Conservation (phyloP, 202 grass and related monocot species). For the Dendrocalamus latiflorus region DNA sequence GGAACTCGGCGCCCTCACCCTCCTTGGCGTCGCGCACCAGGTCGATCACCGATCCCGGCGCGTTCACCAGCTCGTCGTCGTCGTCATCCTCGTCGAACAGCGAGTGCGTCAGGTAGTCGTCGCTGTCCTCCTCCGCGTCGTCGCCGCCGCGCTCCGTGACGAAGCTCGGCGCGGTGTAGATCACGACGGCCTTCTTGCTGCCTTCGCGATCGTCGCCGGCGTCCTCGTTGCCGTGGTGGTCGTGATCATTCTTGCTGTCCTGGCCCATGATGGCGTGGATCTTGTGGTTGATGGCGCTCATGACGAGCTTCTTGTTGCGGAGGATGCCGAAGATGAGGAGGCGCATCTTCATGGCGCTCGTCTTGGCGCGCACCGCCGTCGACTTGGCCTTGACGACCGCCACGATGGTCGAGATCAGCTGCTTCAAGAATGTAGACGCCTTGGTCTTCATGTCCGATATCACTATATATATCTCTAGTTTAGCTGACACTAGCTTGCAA, state of each 20-base stretch:
- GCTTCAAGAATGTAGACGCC: constrained; percentile 66
- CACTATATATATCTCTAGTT: not conserved
- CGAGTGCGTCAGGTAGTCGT: constrained; percentile 62
- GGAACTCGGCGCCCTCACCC: constrained; percentile 45
- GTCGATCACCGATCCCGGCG: constrained; percentile 76
- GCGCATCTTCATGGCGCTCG: constrained; percentile 65
- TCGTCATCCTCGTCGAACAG: constrained; percentile 48
- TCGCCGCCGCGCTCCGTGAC: constrained; percentile 25
- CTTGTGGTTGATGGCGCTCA: constrained; percentile 73
- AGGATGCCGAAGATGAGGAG: constrained; percentile 68
- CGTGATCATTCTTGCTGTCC: not conserved
- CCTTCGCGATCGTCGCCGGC: not conserved
- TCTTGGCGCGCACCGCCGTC: constrained; percentile 65
- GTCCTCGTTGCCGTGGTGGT: not conserved
- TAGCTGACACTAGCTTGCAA: not conserved
- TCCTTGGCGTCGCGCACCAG: constrained; percentile 59
- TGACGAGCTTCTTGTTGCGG: constrained; percentile 65
- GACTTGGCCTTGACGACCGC: constrained; percentile 68
- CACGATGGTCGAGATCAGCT: constrained; percentile 46
- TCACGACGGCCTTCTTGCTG: constrained; percentile 48
- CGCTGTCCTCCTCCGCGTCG: constrained; percentile 20
- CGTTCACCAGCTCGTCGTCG: constrained; percentile 61
- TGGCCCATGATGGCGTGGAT: constrained; percentile 81
- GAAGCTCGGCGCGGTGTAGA: constrained; percentile 37
- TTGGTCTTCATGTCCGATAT: constrained; percentile 58